Evolutionary conservation across 768 basidiomycete species (phyloP), one percentile per base, ranked within the genome.

Genomic region (Tremella yokohamensis): DNA sequence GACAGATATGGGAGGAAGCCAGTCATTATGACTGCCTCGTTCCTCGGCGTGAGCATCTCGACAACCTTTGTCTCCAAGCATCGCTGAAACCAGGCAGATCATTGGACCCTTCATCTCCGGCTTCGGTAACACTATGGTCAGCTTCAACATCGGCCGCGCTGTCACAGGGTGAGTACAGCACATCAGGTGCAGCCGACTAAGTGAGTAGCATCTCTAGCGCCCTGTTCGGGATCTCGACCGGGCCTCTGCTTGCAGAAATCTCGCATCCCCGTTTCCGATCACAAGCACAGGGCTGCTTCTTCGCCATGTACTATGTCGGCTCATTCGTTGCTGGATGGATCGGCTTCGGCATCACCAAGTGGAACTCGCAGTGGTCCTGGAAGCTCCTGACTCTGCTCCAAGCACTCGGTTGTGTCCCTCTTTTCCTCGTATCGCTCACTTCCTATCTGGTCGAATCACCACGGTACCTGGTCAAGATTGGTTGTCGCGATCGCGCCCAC

Each of bases 341-440:
- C 25, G 40, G 56, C 19, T 53, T 44, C 38, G 64, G 64, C 1
- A 42, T 58, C 34, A 47, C 56, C 52, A 26, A 34, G n/a, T 62
- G 61, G 55, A 12, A 49, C 42, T 60, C 54, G 37, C 60, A 65
- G 3, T 68, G 66, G 66, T 47, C 88, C 22, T 91, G 89, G 89
- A 85, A 90, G 51, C 56, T 70, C 26, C 64, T 63, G 18, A 58
- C 64, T 22, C 34, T 68, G 13, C 50, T 70, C 25, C 66, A 67
- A 37, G 16, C 26, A 66, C 51, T 70, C 42, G 64, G 64, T 15
- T 61, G 66, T 8, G 25, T 63, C 74, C 72, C 90, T 52, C 53
- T 63, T 64, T 74, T 90, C 37, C 8, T 45, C 39, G 52, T 52
- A 20, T 57, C 52, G 40, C 18, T 49, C 51, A 77, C 90, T 64